These are phyloP conservation scores for Pyracantha coccinea DNA, from an alignment of 331 rosid genomes.

Conservation along the genomic window DNA sequence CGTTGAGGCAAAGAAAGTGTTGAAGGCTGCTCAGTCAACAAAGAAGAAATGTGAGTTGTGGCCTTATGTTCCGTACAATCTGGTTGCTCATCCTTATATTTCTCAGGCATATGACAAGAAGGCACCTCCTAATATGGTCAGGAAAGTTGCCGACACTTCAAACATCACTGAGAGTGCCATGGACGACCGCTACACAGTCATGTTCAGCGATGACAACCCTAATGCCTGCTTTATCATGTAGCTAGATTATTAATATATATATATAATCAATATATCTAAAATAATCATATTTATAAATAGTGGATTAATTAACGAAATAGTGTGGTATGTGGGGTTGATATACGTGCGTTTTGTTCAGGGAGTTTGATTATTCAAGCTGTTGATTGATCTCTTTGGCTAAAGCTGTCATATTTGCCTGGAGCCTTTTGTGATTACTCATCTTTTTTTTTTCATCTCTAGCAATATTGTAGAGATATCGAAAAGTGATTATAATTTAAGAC, in stretches of 20 bases:
- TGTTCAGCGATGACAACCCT: conserved; percentile 91
- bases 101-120: conserved; percentile 88
- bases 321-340: not conserved
- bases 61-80: conserved; percentile 82
- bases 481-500: too few species aligned
- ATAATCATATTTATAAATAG: too few species aligned
- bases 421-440: not conserved
- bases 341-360: not conserved
- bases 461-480: too few species aligned
- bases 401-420: not conserved
- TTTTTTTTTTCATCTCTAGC: too few species aligned
- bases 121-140: conserved; percentile 96
- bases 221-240: conserved; percentile 84
- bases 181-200: conserved; percentile 41
- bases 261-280: too few species aligned
- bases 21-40: conserved; percentile 84
- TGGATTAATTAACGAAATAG: not conserved
- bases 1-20: conserved; percentile 88
- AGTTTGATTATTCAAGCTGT: too few species aligned
- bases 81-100: conserved; percentile 74
- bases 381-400: not conserved
- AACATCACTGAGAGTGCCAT: conserved; percentile 43
- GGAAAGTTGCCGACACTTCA: conserved; percentile 53
- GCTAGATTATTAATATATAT: not conserved
- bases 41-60: conserved; percentile 92